Evolutionary conservation across 1,139 yeast genomes (phyloP).

Genomic region (Geotrichum australiense): DNA sequence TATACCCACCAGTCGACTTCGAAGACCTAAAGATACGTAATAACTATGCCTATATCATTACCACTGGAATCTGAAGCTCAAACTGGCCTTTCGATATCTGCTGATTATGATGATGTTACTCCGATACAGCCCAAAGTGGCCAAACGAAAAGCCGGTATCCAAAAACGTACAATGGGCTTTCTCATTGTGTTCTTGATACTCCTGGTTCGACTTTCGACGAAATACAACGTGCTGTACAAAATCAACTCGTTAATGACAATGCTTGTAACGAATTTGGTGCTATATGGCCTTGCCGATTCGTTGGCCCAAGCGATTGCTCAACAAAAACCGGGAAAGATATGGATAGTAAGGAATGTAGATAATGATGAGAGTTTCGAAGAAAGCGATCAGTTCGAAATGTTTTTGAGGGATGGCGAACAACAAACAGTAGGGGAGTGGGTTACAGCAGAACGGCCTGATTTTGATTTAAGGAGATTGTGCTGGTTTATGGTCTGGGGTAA

Average conservation of each 20-base stretch:
- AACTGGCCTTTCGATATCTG: too few relatives aligned
- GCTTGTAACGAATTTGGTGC: slow-evolving; percentile 69
- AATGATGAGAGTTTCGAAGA: slow-evolving; percentile 19
- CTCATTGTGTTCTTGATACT: slow-evolving; percentile 29
- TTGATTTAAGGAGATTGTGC: slow-evolving; percentile 62
- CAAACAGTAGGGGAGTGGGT: slow-evolving; percentile 2
- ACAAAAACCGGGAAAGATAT: neutral
- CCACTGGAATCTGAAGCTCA: too few relatives aligned
- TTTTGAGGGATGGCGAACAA: neutral
- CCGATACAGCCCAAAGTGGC: too few relatives aligned
- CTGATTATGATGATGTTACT: too few relatives aligned
- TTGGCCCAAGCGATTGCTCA: slow-evolving; percentile 52
- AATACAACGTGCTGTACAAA: slow-evolving; percentile 45
- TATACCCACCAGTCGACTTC: too few relatives aligned
- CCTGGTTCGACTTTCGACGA: slow-evolving; percentile 24
- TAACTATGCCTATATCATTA: too few relatives aligned
- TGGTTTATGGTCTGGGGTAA: slow-evolving; percentile 78
- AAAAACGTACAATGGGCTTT: slow-evolving; percentile 31
- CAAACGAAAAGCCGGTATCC: slow-evolving; percentile 25
- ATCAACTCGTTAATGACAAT: slow-evolving; percentile 67
- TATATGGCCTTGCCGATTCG: slow-evolving; percentile 85
- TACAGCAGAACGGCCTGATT: slow-evolving; percentile 28
- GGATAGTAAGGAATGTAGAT: neutral
- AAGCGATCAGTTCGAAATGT: slow-evolving; percentile 25
- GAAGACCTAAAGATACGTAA: too few relatives aligned